These are phyloP conservation scores for Xylaria sp. DNA, from an alignment of 495 filamentous ascomycete species.

Conservation along the genomic window DNA sequence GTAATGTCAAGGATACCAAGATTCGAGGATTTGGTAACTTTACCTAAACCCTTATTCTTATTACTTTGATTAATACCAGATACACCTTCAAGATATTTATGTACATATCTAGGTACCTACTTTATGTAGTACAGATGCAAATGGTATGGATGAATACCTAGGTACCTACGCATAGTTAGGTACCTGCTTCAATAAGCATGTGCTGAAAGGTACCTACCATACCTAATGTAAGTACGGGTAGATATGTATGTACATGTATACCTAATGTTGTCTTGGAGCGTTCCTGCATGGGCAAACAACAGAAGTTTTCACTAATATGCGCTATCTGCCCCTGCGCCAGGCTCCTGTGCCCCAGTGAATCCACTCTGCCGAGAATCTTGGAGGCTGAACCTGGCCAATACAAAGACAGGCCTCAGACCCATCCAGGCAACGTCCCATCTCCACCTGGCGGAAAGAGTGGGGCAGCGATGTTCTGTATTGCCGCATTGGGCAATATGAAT, in stretches of 20 bases:
- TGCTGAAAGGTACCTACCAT: too few species aligned
- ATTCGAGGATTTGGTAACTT: background rate
- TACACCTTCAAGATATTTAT: too few species aligned
- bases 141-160: too few species aligned
- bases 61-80: too few species aligned
- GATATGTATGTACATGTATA: too few species aligned
- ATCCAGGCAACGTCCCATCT: background rate
- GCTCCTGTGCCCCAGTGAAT: background rate
- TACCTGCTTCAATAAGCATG: too few species aligned
- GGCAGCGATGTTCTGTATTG: background rate
- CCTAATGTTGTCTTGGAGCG: background rate
- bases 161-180: too few species aligned
- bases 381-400: conserved; percentile 11
- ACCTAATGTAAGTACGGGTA: too few species aligned
- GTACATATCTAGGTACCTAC: background rate
- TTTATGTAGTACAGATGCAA: too few species aligned
- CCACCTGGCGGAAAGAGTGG: background rate
- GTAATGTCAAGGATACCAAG: background rate
- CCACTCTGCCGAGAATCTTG: conserved; percentile 14
- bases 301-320: background rate
- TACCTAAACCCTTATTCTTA: too few species aligned
- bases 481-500: background rate
- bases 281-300: conserved; percentile 14
- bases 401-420: background rate
- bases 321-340: background rate